Evolutionary conservation across 306 rosid genomes (phyloP), one percentile per base, ranked within the genome.

Genomic region (Glycyrrhiza uralensis): DNA sequence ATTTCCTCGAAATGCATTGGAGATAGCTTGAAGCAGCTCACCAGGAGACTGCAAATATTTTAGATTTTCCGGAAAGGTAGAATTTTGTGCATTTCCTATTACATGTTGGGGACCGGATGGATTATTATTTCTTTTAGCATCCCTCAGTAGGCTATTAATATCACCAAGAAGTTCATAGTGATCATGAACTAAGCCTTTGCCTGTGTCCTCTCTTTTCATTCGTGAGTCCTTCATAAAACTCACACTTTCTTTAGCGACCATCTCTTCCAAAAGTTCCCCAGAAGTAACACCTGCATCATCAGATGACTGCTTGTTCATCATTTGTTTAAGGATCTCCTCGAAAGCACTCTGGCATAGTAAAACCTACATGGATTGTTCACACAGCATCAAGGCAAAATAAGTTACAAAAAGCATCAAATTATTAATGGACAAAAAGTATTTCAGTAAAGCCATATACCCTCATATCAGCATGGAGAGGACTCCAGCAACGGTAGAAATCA

Each of bases 401-500:
- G 42, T 85, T 67, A 49, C 15, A 63, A 50, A 69, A 76, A 41
- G 38, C 58, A 69, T 18, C 61, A 65, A 76, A 62, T 56, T 39
- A 22, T 30, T 26, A 6, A 41, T 39, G 26, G 6, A 55, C 47
- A 38, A 39, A 62, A 41, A 70, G 69, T 41, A 68, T 29, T 49
- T 14, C 32, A 41, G 62, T 50, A 54, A 51, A 62, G 42, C 71
- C 52, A 46, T 19, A 62, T 90, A 90, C 96, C 97, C 93, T 94
- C 94, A 87, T 89, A 84, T 94, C 99, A 60, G 96, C 86, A 80
- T 94, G 88, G 22, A 89, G 89, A 62, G 97, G 92, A 82, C 81
- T 87, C 96, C 95, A 91, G 86, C 88, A 94, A 84, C 97, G 84
- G 82, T 87, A 90, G 71, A 94, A 91, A 62, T 89, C 89, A 81